These are phyloP conservation scores for Suillus lakei DNA, from an alignment of 768 basidiomycete species.

Conservation along the genomic window DNA sequence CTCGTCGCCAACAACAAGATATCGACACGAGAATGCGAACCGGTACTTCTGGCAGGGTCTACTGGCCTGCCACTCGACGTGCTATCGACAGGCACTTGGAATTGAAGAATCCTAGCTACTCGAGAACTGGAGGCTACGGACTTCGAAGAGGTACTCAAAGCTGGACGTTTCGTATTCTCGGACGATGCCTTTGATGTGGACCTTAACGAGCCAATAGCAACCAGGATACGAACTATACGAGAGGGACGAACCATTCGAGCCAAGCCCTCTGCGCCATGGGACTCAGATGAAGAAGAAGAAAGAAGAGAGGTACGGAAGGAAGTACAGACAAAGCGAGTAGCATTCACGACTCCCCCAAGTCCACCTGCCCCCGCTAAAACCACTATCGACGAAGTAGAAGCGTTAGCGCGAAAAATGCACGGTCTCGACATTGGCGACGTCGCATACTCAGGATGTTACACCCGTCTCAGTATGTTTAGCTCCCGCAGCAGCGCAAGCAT, in stretches of 20 bases:
- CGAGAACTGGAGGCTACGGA: background rate
- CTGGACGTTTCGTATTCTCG: conserved; percentile 2
- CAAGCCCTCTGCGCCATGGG: background rate
- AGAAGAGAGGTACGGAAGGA: background rate
- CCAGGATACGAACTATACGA: background rate
- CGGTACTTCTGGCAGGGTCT: conserved; percentile 1
- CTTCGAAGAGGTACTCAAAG: conserved; percentile 5
- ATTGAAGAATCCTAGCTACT: conserved; percentile 1
- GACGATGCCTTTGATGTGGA: conserved; percentile 4
- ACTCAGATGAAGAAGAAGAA: background rate
- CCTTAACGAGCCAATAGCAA: background rate
- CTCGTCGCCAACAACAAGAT: conserved; percentile 8
- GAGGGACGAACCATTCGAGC: background rate
- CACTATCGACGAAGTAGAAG: background rate
- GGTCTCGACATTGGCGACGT: background rate
- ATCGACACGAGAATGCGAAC: background rate
- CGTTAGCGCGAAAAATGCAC: background rate
- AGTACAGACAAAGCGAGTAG: background rate
- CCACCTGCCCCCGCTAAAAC: background rate
- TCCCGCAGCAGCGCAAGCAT: background rate
- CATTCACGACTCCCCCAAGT: background rate
- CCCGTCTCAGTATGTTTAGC: background rate
- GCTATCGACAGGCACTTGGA: background rate
- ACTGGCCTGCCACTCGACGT: background rate
- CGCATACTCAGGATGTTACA: background rate